Evolutionary conservation across 2,329 filamentous ascomycete genomes (phyloP), one percentile per base, ranked within the genome.

Genomic region (Aspergillus niger): DNA sequence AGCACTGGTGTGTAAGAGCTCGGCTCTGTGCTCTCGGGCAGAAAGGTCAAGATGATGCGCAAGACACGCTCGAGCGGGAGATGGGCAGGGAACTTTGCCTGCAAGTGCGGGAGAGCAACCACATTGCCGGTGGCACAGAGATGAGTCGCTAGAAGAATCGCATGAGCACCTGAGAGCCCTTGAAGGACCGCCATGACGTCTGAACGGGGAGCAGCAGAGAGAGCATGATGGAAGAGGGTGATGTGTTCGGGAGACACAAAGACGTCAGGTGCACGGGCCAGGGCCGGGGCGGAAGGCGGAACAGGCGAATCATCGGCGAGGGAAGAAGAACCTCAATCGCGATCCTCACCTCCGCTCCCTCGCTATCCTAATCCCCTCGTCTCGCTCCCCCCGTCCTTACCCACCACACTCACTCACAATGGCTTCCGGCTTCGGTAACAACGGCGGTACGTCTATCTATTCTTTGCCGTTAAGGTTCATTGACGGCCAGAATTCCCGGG

Each of bases 31-130:
- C 80, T 83, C 69, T 87, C 85, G 20, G 86, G 86, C n/a, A 88
- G 78, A 67, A 83, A 88, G 58, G 84, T 86, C 63, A 89, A 76
- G 56, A 88, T 74, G 54, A 89, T 84, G 62, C 83, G 83, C 61
- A 88, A 78, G 56, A 85, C 72, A 15, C 86, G 78, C 61, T 83
- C 82, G 6, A 82, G 73, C 30, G 80, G 75, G 52, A 87, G 78
- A 59, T 80, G 74, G 60, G 72, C 78, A 51, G 77, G 77, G 55
- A 81, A 81, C 52, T 77, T 73, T 47, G 81, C 76, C 62, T 82
- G 81, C 64, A 89, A 73, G 63, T 77, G 74, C 62, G 81, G 81
- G 26, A 89, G 76, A 22, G 77, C 76, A 50, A 76, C 69, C 59
- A 87, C 77, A 68, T 87, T 81, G 60, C 83, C 80, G 62, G 81